Base-by-base conservation (phyloP, 305 asterid species). In the Rubia occidens region DNA sequence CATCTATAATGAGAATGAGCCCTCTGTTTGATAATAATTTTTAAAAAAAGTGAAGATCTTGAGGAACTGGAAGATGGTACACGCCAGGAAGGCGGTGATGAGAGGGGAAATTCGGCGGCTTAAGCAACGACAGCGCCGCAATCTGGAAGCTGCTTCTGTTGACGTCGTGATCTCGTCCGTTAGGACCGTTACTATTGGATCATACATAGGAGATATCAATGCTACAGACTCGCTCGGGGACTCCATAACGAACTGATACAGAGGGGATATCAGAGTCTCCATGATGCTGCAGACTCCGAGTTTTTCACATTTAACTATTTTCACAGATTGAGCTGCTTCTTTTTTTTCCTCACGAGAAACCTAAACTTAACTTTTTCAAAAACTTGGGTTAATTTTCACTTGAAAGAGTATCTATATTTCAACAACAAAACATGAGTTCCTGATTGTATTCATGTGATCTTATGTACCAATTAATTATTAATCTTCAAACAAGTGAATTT, bases 51-150 rank as follows among this genome's bases (percentile, higher is more conserved):
- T 1, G 1, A 24, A 24, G 26, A 24, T 24, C 1, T 92, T 92
- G 61, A 92, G 96, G 73, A 92, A 92, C 80, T 92, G 98, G 29
- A 95, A 95, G 39, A 89, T 43, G 54, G 92, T 80, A 78, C 96
- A 92, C 6, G 96, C 92, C 54, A 92, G 90, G 71, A 92, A 81
- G 55, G 98, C 93, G 20, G 90, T 76, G 70, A 86, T 60, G 26
- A 92, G 86, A 56, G 95, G 0, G 87, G 15, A 83, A 77, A 43
- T 85, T 89, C 2, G 91, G 77, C 59, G 89, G 95, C 8, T 78
- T 69, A 62, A 82, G 42, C 71, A 87, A 74, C 26, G 89, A 69
- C 8, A 56, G 32, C 24, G 72, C 47, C 14, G 78, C n/a, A 86
- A 24, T 24, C 26, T 24, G 26, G 26, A 24, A 24, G 26, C 26